phyloP scores from a whole-genome alignment of 805 yeast genomes.

The Maudiozyma serrabonitensis region DNA sequence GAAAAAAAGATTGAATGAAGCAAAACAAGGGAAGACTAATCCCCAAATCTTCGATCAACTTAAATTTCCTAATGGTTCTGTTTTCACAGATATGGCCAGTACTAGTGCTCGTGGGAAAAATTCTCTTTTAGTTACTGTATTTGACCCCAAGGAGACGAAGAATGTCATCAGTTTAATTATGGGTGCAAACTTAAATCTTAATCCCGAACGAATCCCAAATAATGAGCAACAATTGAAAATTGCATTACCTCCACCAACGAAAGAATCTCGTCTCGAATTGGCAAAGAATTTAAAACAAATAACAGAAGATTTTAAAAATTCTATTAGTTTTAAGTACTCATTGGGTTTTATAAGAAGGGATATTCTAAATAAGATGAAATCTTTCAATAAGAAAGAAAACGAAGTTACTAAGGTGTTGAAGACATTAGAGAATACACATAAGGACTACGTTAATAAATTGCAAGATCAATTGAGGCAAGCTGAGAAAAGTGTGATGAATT shows the following conservation, averaged over 20 bases:
- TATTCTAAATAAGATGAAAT: conserved; percentile 46
- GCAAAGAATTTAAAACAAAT: conserved; percentile 55
- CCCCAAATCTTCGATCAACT: conserved; percentile 57
- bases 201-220: conserved; percentile 66
- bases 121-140: conserved; percentile 67
- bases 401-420: conserved; percentile 43
- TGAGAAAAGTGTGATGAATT: conserved; percentile 34
- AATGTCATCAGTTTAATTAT: conserved; percentile 61
- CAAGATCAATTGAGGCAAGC: conserved; percentile 45
- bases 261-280: conserved; percentile 48
- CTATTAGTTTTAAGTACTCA: conserved; percentile 36
- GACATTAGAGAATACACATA: conserved; percentile 63
- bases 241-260: conserved; percentile 64
- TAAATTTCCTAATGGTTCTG: conserved; percentile 37
- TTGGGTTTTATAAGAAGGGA: conserved; percentile 50
- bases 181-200: conserved; percentile 60
- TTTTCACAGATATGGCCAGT: conserved; percentile 59
- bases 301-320: conserved; percentile 52
- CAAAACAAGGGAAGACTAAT: conserved; percentile 61
- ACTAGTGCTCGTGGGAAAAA: conserved; percentile 60
- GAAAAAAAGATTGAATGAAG: conserved; percentile 46
- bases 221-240: conserved; percentile 67
- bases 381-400: conserved; percentile 36
- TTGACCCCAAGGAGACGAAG: conserved; percentile 69
- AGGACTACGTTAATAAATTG: conserved; percentile 50